Conservation (phyloP, 352 stramenopile species). For the Sclerospora graminicola region DNA sequence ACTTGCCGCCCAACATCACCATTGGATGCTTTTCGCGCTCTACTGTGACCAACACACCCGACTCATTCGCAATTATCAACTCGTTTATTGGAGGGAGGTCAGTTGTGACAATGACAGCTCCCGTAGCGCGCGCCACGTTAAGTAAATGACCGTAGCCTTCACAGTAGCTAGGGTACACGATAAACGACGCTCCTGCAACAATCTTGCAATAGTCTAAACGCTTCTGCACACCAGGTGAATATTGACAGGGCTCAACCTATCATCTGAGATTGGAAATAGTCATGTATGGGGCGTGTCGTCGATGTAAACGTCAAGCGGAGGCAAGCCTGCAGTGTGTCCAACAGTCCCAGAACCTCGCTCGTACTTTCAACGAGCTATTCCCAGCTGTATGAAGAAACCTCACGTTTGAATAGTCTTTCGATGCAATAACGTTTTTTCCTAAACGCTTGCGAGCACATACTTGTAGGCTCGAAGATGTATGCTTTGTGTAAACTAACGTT, state of each 20-base stretch:
- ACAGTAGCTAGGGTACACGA: constrained; percentile 54
- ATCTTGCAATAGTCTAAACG: constrained; percentile 30
- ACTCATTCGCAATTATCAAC: constrained; percentile 25
- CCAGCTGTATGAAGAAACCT: constrained; percentile 46
- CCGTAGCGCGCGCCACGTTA: constrained; percentile 47
- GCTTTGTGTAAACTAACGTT: constrained; percentile 44
- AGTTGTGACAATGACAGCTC: too few species aligned
- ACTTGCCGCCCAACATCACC: too few species aligned
- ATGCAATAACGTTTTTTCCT: too few species aligned
- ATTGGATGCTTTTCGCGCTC: too few species aligned
- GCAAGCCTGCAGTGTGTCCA: too few species aligned
- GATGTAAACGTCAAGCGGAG: too few species aligned
- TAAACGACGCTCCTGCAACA: constrained; percentile 33
- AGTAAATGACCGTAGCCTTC: too few species aligned
- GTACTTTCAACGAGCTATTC: constrained; percentile 43
- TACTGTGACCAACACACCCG: too few species aligned
- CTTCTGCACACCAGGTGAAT: constrained; percentile 15
- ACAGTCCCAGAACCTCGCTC: constrained; percentile 34
- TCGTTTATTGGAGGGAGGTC: constrained; percentile 60
- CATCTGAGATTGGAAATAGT: constrained; percentile 11
- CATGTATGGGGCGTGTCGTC: constrained; percentile 4
- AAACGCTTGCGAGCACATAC: too few species aligned
- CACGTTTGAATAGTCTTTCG: too few species aligned
- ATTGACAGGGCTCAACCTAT: constrained; percentile 15
- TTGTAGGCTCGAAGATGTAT: too few species aligned